These are phyloP conservation scores for Penicillium canescens DNA, from an alignment of 495 filamentous ascomycete genomes.

Conservation along the genomic window DNA sequence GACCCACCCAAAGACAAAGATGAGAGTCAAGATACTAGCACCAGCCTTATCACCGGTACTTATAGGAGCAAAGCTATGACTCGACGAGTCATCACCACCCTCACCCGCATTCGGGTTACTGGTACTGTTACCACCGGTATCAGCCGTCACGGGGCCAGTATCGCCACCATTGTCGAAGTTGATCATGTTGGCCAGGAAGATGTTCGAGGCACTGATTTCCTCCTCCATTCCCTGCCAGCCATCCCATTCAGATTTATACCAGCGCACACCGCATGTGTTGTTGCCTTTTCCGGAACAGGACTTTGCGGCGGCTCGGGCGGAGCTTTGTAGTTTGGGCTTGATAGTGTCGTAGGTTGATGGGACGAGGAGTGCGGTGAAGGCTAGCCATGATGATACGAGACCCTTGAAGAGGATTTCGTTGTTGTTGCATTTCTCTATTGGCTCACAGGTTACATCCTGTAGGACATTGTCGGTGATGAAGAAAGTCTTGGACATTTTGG, in stretches of 20 bases:
- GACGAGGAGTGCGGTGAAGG: conserved; percentile 62
- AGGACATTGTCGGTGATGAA: conserved; percentile 54
- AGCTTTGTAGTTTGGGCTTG: conserved; percentile 62
- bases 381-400: conserved; percentile 75
- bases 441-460: conserved; percentile 67
- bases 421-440: conserved; percentile 54
- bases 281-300: conserved; percentile 63
- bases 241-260: conserved; percentile 65
- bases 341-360: conserved; percentile 60
- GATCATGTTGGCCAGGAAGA: conserved; percentile 39
- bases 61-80: conserved; percentile 29
- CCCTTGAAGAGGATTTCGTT: conserved; percentile 82
- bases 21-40: conserved; percentile 62
- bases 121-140: conserved; percentile 20
- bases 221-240: conserved; percentile 57
- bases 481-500: conserved; percentile 34
- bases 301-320: conserved; percentile 65
- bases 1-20: conserved; percentile 42
- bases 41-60: conserved; percentile 58
- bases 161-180: conserved; percentile 20
- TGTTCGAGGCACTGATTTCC: conserved; percentile 53
- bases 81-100: not conserved
- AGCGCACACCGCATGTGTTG: conserved; percentile 70
- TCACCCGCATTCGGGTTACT: conserved; percentile 35
- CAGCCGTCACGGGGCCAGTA: conserved; percentile 20